Evolutionary conservation across 805 yeast genomes (phyloP), one percentile per base, ranked within the genome.

Genomic region (Lipomyces chichibuensis): DNA sequence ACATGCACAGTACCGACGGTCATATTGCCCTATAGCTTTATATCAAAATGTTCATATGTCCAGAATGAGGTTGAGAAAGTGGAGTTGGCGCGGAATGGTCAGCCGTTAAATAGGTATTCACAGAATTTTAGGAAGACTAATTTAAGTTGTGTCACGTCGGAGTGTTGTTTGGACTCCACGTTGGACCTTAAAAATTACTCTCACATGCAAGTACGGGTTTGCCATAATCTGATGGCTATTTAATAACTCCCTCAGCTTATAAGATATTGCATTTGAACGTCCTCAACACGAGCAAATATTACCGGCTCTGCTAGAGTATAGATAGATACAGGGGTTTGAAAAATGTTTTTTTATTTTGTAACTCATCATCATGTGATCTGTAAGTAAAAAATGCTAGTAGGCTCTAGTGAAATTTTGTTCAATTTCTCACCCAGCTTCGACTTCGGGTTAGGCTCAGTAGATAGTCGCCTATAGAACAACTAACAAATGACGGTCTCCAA

Each of bases 1-100:
- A 95, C 87, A 78, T 91, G 84, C n/a, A 88, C 87, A 8, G 51
- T 57, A 11, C 57, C 54, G 29, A 20, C 13, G 1, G 59, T 33
- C 67, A 54, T 65, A 32, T 2, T 3, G 13, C 35, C 9, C 13
- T 17, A 17, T 43, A 14, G 17, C 23, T n/a, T n/a, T 43, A 43
- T 43, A 43, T 43, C 23, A 17, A n/a, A n/a, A 43, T 8, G 9
- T 17, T 43, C 49, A n/a, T 13, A 7, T 43, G 7, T 43, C 9
- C 9, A 8, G 17, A 4, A 17, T 43, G 20, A 3, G 23, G 49
- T 11, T 43, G 49, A 43, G 23, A n/a, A 43, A 43, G 25, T 43
- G 49, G 23, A 43, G 23, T 43, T n/a, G n/a, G 49, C 49, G 11
- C 20, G 49, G 23, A n/a, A n/a, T 43, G 49, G 7, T 43, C 39